Percentiles rank a stretch among this genome's conserved stretches.
These are phyloP conservation scores for Suillus occidentalis DNA, from an alignment of 768 basidiomycete genomes.

Conservation along the genomic window DNA sequence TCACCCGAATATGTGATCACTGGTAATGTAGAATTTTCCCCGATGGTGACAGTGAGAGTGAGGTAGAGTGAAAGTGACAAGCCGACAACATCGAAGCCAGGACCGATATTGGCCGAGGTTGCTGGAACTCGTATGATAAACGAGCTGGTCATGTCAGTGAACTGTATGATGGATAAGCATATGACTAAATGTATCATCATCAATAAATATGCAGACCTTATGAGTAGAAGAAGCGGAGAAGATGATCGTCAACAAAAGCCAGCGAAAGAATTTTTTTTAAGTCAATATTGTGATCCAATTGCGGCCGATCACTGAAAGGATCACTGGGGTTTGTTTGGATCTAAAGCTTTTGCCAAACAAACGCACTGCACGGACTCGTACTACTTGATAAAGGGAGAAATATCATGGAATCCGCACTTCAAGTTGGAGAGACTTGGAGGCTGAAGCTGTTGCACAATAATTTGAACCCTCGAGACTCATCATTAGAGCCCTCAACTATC, in stretches of 20 bases:
- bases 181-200: neutral
- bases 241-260: neutral
- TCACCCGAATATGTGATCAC: slow-evolving; percentile 80
- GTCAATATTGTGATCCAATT: neutral
- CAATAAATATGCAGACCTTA: neutral
- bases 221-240: neutral
- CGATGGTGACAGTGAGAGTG: slow-evolving; percentile 63
- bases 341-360: slow-evolving; percentile 13
- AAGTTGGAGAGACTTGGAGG: no score
- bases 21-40: slow-evolving; percentile 46
- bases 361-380: neutral
- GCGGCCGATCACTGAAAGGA: neutral
- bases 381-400: no score
- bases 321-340: slow-evolving; percentile 7
- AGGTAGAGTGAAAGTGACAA: slow-evolving; percentile 89
- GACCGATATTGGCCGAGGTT: slow-evolving; percentile 98
- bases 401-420: no score
- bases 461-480: neutral
- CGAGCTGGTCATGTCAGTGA: slow-evolving; percentile 22
- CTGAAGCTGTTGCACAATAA: no score
- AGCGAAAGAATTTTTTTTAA: neutral
- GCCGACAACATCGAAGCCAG: slow-evolving; percentile 99
- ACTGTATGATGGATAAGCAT: neutral
- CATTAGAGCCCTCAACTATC: neutral
- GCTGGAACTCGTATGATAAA: slow-evolving; percentile 87